Base-by-base conservation (phyloP, 2,329 filamentous ascomycete genomes). In the Paecilomyces dactylethromorphus region DNA sequence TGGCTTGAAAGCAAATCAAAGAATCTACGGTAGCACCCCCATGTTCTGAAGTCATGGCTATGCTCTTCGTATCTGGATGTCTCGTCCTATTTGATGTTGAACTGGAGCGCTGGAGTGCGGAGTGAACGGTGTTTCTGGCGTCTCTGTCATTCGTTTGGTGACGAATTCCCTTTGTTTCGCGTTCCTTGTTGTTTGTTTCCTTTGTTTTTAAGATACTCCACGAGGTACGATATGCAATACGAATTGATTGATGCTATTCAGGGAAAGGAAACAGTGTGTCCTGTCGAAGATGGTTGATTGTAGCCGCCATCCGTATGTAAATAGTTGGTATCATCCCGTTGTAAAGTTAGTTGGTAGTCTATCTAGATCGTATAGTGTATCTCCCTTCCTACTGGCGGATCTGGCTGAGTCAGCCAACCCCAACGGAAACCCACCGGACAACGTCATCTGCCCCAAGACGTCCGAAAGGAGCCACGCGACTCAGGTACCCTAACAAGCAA, bases 401-500 rank as follows among this genome's bases (percentile, higher is more conserved):
- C 18, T n/a, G 35, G 53, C 39, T 53, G 60, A 57, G 39, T 56
- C 56, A 60, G 52, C 56, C 1, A 52, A 18, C 53, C 65, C 62
- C 63, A 66, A 64, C 62, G 7, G 51, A 29, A 57, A 54, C 52
- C 15, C 33, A 24, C 52, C 59, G 8, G 35, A 1, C 50, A 29
- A 52, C 50, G 50, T 52, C 50, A 52, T 52, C n/a, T 21, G 50
- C 21, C 50, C 50, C 50, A 18, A 29, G 22, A 54, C 56, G 58
- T 59, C 59, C 58, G 39, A 39, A 8, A 49, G 10, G 18, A 32
- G 61, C 58, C 60, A 54, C 53, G 59, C 49, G 54, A 61, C 58
- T 62, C 61, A 65, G 65, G 62, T 63, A 63, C 53, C 56, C 4
- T 6, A n/a, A n/a, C 31, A 21, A 54, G 63, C 60, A 63, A 45